Evolutionary conservation across 495 filamentous ascomycete genomes (phyloP).

Genomic region (Penicillium bovifimosum): DNA sequence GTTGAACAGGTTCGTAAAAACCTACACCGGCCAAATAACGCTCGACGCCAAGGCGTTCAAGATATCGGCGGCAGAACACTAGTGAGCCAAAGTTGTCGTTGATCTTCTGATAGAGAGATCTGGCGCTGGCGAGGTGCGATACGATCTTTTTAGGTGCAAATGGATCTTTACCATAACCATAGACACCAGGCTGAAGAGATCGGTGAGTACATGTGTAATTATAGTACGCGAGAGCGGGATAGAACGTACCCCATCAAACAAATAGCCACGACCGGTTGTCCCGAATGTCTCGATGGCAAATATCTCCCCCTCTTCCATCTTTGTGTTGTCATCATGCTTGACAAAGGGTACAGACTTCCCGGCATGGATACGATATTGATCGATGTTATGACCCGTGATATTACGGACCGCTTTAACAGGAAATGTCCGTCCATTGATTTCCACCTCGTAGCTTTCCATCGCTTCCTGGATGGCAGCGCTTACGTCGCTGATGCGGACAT

Average conservation of each 20-base stretch:
- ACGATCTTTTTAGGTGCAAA: conserved; percentile 45
- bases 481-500: conserved; percentile 56
- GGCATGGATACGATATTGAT: conserved; percentile 54
- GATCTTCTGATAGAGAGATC: conserved; percentile 53
- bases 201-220: neutral
- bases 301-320: conserved; percentile 63
- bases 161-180: conserved; percentile 47
- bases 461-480: conserved; percentile 59
- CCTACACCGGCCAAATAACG: conserved; percentile 56
- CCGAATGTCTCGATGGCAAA: conserved; percentile 66
- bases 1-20: neutral
- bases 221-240: neutral
- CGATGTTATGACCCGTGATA: conserved; percentile 56
- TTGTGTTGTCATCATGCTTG: conserved; percentile 51
- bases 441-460: conserved; percentile 63
- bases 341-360: conserved; percentile 59
- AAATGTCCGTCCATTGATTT: conserved; percentile 49
- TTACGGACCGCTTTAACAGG: conserved; percentile 56
- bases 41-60: conserved; percentile 57
- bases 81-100: conserved; percentile 60
- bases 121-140: conserved; percentile 51
- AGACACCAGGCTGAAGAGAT: conserved; percentile 31
- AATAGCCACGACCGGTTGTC: conserved; percentile 49
- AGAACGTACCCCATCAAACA: conserved; percentile 38
- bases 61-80: conserved; percentile 57